A percentile compares a stretch with the other conserved stretches of the same genome.
phyloP scores from a whole-genome alignment of 805 yeast species.

The Ogataea dorogensis region DNA sequence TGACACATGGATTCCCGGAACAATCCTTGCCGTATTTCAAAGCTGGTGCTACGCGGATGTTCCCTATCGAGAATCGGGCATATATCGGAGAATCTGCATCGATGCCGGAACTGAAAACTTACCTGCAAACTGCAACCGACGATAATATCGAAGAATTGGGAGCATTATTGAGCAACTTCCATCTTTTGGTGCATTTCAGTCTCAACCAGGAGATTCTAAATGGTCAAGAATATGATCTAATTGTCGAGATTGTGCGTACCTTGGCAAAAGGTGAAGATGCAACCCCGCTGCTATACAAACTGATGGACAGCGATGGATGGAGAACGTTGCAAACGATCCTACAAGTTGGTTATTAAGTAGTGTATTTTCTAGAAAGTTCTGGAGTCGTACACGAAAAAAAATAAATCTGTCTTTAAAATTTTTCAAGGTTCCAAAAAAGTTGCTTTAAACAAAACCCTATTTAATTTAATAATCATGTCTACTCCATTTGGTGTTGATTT shows the following conservation, averaged over 20 bases:
- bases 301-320: slow-evolving; percentile 75
- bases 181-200: slow-evolving; percentile 57
- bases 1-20: slow-evolving; percentile 91
- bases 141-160: slow-evolving; percentile 26
- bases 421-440: slow-evolving; percentile 15
- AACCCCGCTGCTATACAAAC: slow-evolving; percentile 32
- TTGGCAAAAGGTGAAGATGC: slow-evolving; percentile 41
- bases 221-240: slow-evolving; percentile 48
- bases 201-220: slow-evolving; percentile 56
- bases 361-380: slow-evolving; percentile 19
- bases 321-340: slow-evolving; percentile 65
- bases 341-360: slow-evolving; percentile 18
- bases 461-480: slow-evolving; percentile 53
- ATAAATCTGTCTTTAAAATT: slow-evolving; percentile 14
- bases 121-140: slow-evolving; percentile 33
- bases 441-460: slow-evolving; percentile 2
- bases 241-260: slow-evolving; percentile 47
- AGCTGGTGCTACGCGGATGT: slow-evolving; percentile 36
- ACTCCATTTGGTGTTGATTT: slow-evolving; percentile 97
- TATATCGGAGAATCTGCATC: slow-evolving; percentile 75
- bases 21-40: slow-evolving; percentile 52
- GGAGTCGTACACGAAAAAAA: slow-evolving; percentile 13
- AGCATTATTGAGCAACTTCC: slow-evolving; percentile 62
- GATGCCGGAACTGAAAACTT: slow-evolving; percentile 49
- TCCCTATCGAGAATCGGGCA: slow-evolving; percentile 80